These are phyloP conservation scores for Metarhizium humberi DNA, from an alignment of 2,329 filamentous ascomycete genomes.

Conservation along the genomic window DNA sequence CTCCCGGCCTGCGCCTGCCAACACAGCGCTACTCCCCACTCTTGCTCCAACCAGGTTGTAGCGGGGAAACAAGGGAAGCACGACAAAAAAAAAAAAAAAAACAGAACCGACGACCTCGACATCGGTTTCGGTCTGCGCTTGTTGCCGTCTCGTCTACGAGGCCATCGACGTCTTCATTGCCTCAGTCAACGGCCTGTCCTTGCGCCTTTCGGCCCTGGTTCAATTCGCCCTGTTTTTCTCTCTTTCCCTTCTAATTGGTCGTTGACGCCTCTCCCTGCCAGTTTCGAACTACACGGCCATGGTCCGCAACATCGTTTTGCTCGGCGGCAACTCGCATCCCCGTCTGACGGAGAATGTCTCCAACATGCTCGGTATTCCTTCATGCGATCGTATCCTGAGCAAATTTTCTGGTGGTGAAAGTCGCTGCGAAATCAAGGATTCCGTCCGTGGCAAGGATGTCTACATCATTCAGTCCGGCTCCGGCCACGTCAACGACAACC, in stretches of 20 bases:
- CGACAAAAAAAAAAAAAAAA: conserved; percentile 5
- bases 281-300: conserved; percentile 37
- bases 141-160: conserved; percentile 3
- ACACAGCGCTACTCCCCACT: conserved; percentile 3
- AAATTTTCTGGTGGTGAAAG: conserved; percentile 97
- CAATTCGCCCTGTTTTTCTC: not conserved
- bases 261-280: not conserved
- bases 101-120: not conserved
- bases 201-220: not conserved
- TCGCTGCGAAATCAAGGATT: conserved; percentile 91
- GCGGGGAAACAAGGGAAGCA: conserved; percentile 2
- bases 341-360: conserved; percentile 79
- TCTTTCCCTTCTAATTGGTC: not conserved
- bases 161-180: conserved; percentile 1
- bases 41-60: not conserved
- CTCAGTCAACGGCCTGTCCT: not conserved
- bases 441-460: conserved; percentile 95
- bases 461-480: conserved; percentile 95
- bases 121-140: not conserved
- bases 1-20: not conserved
- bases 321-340: conserved; percentile 89
- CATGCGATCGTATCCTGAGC: conserved; percentile 70
- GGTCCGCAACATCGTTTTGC: conserved; percentile 91
- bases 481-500: conserved; percentile 88
- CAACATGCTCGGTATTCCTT: conserved; percentile 78